Base-by-base conservation (phyloP, 169 alveolate species). In the Toxoplasma gondii region DNA sequence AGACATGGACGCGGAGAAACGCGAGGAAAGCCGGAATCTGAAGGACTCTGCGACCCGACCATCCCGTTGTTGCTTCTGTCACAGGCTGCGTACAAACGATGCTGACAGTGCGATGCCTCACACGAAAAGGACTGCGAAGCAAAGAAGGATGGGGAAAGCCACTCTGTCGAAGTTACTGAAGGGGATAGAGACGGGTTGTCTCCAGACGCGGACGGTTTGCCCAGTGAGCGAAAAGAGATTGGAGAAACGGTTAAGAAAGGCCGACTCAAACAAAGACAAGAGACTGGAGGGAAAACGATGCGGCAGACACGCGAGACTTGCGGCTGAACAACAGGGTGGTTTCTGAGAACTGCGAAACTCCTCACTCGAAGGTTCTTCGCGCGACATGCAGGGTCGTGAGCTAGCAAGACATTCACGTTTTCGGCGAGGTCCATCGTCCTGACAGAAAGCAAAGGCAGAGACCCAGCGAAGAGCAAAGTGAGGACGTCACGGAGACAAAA, bases 371-470 rank as follows among this genome's bases (percentile, higher is more conserved):
- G 53, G 36, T 82, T 82, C 39, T 38, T 88, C 87, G 84, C 93
- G 83, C 58, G 45, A 43, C 82, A 82, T 16, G 67, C 90, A 5
- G 67, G 90, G 36, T 82, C 67, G 90, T 82, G 64, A 9, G 64
- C 69, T 67, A 82, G 67, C 90, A 82, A 49, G 39, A 5, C 41
- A 49, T 82, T 82, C 44, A 82, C 90, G 64, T 82, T 82, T 36
- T 82, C 90, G 17, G 90, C 90, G 24, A 82, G 36, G 53, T 44
- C 90, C 67, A 82, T 38, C 27, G 90, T 82, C 41, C 90, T 82
- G 90, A 12, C 38, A 36, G 19, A 4, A 16, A 39, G 58, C 24
- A 87, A 7, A 29, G 82, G 34, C 4, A 31, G 39, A 17, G 16
- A 69, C 82, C 5, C 34, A 5, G 39, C n/a, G n/a, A n/a, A n/a